phyloP scores from a whole-genome alignment of 192 early-diverging fungal genomes.

The Umbelopsis isabellina region DNA sequence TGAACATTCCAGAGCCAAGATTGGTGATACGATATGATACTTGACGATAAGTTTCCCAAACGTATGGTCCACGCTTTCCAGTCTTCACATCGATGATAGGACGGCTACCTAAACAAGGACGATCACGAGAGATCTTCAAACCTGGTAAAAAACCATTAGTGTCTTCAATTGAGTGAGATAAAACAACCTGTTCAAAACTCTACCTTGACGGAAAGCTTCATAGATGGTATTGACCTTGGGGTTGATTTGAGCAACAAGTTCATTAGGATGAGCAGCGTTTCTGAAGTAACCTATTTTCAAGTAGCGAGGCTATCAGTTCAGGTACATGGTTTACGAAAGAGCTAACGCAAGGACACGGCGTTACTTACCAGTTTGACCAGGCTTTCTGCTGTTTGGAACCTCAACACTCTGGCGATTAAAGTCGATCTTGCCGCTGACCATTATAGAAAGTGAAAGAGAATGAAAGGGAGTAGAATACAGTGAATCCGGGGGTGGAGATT shows the following conservation, averaged over 20 bases:
- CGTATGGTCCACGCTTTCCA: constrained; percentile 65
- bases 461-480: constrained; percentile 10
- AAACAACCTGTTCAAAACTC: background rate
- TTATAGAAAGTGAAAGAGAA: background rate
- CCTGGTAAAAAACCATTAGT: constrained; percentile 35
- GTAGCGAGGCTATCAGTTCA: background rate
- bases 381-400: constrained; percentile 48
- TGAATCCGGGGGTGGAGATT: background rate
- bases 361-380: constrained; percentile 55
- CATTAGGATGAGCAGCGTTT: constrained; percentile 41
- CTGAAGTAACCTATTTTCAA: constrained; percentile 48
- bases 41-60: constrained; percentile 74
- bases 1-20: constrained; percentile 73
- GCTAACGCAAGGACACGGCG: background rate
- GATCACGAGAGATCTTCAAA: constrained; percentile 53
- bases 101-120: constrained; percentile 69
- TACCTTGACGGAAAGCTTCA: constrained; percentile 54
- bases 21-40: constrained; percentile 60
- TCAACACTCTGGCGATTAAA: constrained; percentile 56
- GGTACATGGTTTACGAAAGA: background rate
- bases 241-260: constrained; percentile 37
- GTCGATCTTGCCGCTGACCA: constrained; percentile 37
- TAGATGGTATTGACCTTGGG: constrained; percentile 55
- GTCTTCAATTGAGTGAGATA: too few species aligned
- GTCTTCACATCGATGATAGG: constrained; percentile 55